A percentile compares a stretch with the other conserved stretches of the same genome.
phyloP scores from a whole-genome alignment of 2,329 filamentous ascomycete genomes.

The Daldinia eschscholtzii region DNA sequence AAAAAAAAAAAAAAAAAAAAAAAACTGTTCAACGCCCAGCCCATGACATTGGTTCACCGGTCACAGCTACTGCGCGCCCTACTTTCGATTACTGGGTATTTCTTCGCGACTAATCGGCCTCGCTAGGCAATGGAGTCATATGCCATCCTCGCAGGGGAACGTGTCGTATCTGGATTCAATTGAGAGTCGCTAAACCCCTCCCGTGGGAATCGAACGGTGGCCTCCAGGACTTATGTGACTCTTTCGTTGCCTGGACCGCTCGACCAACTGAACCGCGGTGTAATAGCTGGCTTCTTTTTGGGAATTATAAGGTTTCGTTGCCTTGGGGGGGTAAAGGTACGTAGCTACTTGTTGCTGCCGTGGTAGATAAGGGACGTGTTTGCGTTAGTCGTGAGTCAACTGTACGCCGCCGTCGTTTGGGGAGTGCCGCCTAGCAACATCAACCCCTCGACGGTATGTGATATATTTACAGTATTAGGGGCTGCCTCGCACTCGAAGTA shows the following conservation, averaged over 20 bases:
- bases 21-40: not conserved
- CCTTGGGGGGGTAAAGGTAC: not conserved
- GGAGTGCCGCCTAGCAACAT: not conserved
- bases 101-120: not conserved
- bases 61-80: constrained; percentile 4
- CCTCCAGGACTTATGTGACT: not conserved
- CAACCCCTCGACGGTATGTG: not conserved
- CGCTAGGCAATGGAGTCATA: not conserved
- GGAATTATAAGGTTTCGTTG: not conserved
- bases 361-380: not conserved
- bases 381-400: not conserved
- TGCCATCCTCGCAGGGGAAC: not conserved
- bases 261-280: not conserved
- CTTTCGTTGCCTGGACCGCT: not conserved
- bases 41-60: not conserved
- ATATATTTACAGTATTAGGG: not conserved
- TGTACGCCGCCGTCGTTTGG: not conserved
- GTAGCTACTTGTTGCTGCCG: not conserved
- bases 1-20: not conserved
- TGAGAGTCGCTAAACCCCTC: not conserved
- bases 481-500: not conserved
- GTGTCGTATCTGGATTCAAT: not conserved
- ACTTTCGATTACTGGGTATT: not conserved
- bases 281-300: not conserved
- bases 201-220: not conserved